These are phyloP conservation scores for Heterobasidion occidentale DNA, from an alignment of 1,284 basidiomycete species.

Conservation along the genomic window DNA sequence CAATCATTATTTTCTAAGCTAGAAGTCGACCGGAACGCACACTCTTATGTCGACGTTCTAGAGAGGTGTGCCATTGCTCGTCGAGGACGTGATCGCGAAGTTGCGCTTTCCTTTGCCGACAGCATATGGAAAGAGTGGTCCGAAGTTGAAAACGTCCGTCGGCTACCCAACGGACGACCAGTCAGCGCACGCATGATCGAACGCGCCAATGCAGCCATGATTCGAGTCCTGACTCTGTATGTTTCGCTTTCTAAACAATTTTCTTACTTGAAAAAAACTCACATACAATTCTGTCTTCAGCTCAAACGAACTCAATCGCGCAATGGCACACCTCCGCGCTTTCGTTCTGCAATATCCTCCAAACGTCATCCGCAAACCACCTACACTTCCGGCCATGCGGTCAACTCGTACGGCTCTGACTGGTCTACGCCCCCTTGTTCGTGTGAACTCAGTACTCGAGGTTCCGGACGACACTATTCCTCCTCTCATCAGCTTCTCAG, in stretches of 20 bases:
- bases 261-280: constrained; percentile 3
- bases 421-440: constrained; percentile 53
- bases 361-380: constrained; percentile 26
- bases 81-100: constrained; percentile 33
- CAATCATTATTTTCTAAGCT: constrained; percentile 36
- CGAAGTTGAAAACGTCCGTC: constrained; percentile 26
- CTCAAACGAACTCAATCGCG: constrained; percentile 39
- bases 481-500: constrained; percentile 55
- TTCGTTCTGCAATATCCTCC: constrained; percentile 60
- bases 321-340: constrained; percentile 40
- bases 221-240: constrained; percentile 53
- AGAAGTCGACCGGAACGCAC: constrained; percentile 39
- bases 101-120: constrained; percentile 41
- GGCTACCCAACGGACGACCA: constrained; percentile 16
- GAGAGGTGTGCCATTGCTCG: constrained; percentile 51
- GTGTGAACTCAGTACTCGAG: constrained; percentile 42
- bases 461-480: constrained; percentile 63
- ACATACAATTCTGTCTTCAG: constrained; percentile 24
- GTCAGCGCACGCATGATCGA: constrained; percentile 50
- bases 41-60: constrained; percentile 57
- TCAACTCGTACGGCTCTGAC: constrained; percentile 47
- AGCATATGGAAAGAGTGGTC: constrained; percentile 58
- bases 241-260: constrained; percentile 17
- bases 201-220: constrained; percentile 54
- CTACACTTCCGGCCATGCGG: constrained; percentile 34